These are phyloP conservation scores for Glonium stellatum DNA, from an alignment of 495 filamentous ascomycete species.

Conservation along the genomic window DNA sequence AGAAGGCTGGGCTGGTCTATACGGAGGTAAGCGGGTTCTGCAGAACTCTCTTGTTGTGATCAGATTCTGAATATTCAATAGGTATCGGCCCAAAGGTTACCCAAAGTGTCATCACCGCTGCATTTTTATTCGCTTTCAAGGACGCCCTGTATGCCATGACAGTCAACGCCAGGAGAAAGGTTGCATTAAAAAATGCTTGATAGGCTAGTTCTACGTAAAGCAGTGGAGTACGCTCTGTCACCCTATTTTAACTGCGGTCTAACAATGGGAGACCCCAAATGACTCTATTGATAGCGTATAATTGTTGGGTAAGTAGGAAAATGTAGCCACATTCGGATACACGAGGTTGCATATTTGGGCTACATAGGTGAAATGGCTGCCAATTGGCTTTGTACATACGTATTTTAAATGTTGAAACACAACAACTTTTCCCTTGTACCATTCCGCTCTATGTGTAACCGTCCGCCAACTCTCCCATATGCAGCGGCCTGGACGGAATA, in stretches of 20 bases:
- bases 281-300: slow-evolving; percentile 10
- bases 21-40: slow-evolving; percentile 61
- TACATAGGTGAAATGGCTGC: neutral
- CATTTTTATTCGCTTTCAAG: slow-evolving; percentile 97
- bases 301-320: neutral
- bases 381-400: slow-evolving; percentile 3
- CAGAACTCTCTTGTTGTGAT: neutral
- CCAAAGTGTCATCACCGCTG: slow-evolving; percentile 92
- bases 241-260: too few relatives aligned
- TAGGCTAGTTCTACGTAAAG: neutral
- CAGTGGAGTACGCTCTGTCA: neutral
- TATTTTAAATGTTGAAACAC: neutral
- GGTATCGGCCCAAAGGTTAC: slow-evolving; percentile 92
- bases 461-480: neutral
- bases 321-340: slow-evolving; percentile 8
- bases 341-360: slow-evolving; percentile 10
- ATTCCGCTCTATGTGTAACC: neutral
- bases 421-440: neutral
- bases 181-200: slow-evolving; percentile 34
- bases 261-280: neutral
- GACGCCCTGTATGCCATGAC: slow-evolving; percentile 69
- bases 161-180: slow-evolving; percentile 46
- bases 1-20: slow-evolving; percentile 83
- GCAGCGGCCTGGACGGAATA: neutral
- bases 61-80: slow-evolving; percentile 31